These are phyloP conservation scores for Arctostaphylos glauca DNA, from an alignment of 148 eudicot genomes.

Conservation along the genomic window DNA sequence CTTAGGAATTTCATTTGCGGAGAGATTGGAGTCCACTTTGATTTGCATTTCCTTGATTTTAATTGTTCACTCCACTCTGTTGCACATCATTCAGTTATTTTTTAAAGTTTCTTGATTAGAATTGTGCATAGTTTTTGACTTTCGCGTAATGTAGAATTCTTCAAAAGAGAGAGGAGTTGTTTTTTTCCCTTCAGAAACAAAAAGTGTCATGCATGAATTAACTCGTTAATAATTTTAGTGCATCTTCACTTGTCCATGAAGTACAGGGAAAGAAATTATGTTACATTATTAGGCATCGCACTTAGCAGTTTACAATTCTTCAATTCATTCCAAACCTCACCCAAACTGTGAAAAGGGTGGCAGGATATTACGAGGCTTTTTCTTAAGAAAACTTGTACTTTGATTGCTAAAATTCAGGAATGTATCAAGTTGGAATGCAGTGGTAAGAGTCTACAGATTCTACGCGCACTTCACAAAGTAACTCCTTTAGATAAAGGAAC, in stretches of 20 bases:
- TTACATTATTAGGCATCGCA: not conserved
- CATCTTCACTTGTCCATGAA: not conserved
- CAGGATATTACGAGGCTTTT: not conserved
- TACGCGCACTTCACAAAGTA: not conserved
- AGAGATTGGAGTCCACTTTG: not conserved
- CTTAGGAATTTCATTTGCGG: not conserved
- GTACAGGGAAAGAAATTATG: not conserved
- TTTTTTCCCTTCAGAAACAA: not conserved
- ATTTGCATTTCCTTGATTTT: not conserved
- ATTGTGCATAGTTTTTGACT: not conserved
- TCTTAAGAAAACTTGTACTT: constrained; percentile 6
- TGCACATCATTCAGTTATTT: not conserved
- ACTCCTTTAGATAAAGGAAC: constrained; percentile 12
- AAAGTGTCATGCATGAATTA: not conserved
- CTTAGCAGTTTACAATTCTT: not conserved
- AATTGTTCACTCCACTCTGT: not conserved
- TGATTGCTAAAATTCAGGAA: not conserved
- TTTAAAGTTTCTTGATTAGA: not conserved
- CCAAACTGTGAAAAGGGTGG: not conserved
- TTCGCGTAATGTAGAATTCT: not conserved
- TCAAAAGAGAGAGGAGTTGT: not conserved
- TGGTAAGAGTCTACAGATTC: not conserved
- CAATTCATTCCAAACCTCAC: not conserved
- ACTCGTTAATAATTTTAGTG: not conserved
- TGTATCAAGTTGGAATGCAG: constrained; percentile 7